Evolutionary conservation across 257 asterid genomes (phyloP), one percentile per base, ranked within the genome.

Genomic region (Misopates orontium): DNA sequence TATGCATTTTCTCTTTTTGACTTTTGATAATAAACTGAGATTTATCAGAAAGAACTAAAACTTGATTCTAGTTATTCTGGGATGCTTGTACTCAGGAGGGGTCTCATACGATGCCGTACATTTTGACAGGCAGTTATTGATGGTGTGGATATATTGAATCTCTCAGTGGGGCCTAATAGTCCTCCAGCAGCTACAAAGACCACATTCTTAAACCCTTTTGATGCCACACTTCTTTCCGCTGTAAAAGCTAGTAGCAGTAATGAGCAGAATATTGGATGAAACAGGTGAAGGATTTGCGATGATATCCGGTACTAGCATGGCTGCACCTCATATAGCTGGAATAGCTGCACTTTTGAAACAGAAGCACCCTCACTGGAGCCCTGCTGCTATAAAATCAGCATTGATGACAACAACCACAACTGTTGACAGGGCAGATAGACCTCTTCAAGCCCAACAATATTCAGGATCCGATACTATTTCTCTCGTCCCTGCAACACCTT

Each of bases 151-250:
- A 86, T 94, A 68, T 80, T 94, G 73, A 94, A 94, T 78, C 93
- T 94, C 52, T 94, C 99, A 7, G 96, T 94, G 64, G 99, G 99
- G 52, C 99, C 95, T n/a, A 94, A 86, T 71, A 88, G 99, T 80
- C 99, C 99, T 47, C 96, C 95, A 23, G 87, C 96, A 59, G 75
- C 94, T 55, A 90, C 98, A 28, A 94, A 86, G 77, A 94, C 96
- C 64, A 94, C 99, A 23, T 94, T 83, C 72, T 77, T 94, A 67
- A 94, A 94, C 73, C 98, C 98, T 59, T 94, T 94, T 60, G 99
- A 94, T 74, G 90, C 89, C 31, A 84, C 98, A 25, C 95, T 94
- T 73, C 99, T 94, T 70, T 77, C 95, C 40, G 99, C 98, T 20
- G 99, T 88, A 50, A 90, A 88, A 82, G 97, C 99, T 40, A 42